These are phyloP conservation scores for Phytophthora tubulina DNA, from an alignment of 352 stramenopile genomes.

Conservation along the genomic window DNA sequence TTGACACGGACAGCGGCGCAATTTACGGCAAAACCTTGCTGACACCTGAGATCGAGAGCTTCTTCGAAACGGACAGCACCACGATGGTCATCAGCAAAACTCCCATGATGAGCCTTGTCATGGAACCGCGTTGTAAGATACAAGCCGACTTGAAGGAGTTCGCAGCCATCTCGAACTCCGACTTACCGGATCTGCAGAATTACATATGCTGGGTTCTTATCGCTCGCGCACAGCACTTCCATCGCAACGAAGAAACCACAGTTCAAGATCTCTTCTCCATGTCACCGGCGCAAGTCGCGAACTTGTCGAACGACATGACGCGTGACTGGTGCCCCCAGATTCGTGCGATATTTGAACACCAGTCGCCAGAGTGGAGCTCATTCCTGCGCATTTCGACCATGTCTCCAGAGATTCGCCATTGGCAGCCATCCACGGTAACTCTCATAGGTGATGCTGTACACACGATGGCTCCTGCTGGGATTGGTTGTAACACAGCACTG, in stretches of 20 bases:
- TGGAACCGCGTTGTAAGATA: constrained; percentile 58
- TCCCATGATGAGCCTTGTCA: constrained; percentile 65
- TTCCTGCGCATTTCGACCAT: constrained; percentile 76
- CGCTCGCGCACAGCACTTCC: constrained; percentile 52
- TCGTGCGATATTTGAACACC: constrained; percentile 51
- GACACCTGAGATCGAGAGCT: constrained; percentile 57
- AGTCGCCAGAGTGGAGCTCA: constrained; percentile 60
- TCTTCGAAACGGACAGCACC: constrained; percentile 56
- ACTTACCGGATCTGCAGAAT: constrained; percentile 44
- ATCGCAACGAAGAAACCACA: constrained; percentile 43
- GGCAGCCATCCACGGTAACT: constrained; percentile 58
- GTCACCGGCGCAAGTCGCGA: constrained; percentile 51
- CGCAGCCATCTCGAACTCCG: constrained; percentile 20
- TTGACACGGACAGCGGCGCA: constrained; percentile 70
- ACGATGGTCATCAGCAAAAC: constrained; percentile 56
- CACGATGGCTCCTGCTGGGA: constrained; percentile 67
- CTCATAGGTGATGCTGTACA: constrained; percentile 71
- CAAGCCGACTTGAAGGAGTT: constrained; percentile 47
- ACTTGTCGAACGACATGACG: constrained; percentile 64
- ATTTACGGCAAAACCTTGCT: constrained; percentile 79
- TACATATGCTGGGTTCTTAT: constrained; percentile 77
- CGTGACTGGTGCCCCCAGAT: constrained; percentile 57
- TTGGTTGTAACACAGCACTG: constrained; percentile 65
- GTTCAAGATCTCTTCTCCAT: constrained; percentile 62
- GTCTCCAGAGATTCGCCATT: constrained; percentile 54